Evolutionary conservation across 2,329 filamentous ascomycete genomes (phyloP).

Genomic region (Alternaria burnsii): DNA sequence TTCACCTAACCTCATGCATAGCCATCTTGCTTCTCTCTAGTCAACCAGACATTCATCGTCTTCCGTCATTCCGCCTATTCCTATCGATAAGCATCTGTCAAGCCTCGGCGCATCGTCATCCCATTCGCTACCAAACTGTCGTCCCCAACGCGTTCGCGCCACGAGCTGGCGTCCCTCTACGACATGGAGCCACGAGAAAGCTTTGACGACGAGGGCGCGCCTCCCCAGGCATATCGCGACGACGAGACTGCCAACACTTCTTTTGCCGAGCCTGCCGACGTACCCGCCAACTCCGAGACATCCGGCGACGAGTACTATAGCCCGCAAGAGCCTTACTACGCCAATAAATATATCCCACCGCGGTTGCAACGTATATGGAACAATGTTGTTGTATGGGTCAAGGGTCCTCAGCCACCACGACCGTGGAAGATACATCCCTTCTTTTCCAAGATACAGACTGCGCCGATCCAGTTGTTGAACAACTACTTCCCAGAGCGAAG

Average conservation of each 20-base stretch:
- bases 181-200: conserved; percentile 36
- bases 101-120: conserved; percentile 19
- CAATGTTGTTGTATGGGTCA: conserved; percentile 55
- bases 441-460: conserved; percentile 72
- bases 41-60: neutral
- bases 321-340: conserved; percentile 29
- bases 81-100: conserved; percentile 27
- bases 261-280: conserved; percentile 38
- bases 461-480: conserved; percentile 71
- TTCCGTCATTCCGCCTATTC: conserved; percentile 4
- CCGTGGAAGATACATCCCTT: conserved; percentile 61
- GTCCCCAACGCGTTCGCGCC: conserved; percentile 39
- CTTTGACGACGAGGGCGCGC: conserved; percentile 37
- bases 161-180: conserved; percentile 41
- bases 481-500: conserved; percentile 66
- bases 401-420: conserved; percentile 59
- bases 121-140: conserved; percentile 32
- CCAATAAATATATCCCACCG: conserved; percentile 58
- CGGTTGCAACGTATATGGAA: conserved; percentile 58
- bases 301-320: conserved; percentile 40
- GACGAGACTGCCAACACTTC: conserved; percentile 38
- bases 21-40: neutral
- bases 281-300: conserved; percentile 43
- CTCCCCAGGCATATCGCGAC: conserved; percentile 40
- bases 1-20: neutral